Evolutionary conservation across 768 basidiomycete species (phyloP), one percentile per base, ranked within the genome.

Genomic region (Leccinellum albellum): DNA sequence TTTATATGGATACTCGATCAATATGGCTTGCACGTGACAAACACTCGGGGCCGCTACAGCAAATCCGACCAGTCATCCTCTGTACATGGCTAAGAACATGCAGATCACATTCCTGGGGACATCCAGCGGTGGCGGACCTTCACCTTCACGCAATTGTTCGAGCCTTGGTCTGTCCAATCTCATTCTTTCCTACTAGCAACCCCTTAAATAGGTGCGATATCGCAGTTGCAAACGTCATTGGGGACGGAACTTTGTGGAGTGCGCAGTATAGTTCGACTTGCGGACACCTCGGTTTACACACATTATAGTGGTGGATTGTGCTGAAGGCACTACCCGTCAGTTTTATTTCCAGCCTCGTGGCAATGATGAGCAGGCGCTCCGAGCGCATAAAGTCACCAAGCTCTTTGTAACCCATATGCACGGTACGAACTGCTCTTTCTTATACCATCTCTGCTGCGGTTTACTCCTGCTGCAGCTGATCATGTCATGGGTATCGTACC

Each of bases 331-430:
- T 13, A 73, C 81, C 14, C 77, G 87, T 26, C 89, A 92, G 66
- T 85, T 91, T 60, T 71, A 75, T 17, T 70, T 74, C 5, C 85
- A 88, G 56, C 82, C 84, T n/a, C 64, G 60, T 48, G 54, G 62
- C 31, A 57, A 64, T 63, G 59, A 60, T 42, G 54, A 70, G 59
- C 49, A 63, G 65, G 40, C 63, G 50, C 64, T 84, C 54, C 78
- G 75, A 63, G 64, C 78, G 17, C 76, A 67, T 33, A 81, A 74
- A 56, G 75, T 93, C 28, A 71, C 73, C 3, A 89, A 87, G 65
- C 79, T 94, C 45, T 92, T 94, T 69, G 77, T 94, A 51, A 93
- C 91, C 2, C 92, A 93, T 63, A 85, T 92, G 83, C 91, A 94
- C 65, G 83, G 91, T 86, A 15, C 61, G 32, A n/a, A 37, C 13